phyloP scores from a whole-genome alignment of 768 basidiomycete species.

The Mycena belliarum region DNA sequence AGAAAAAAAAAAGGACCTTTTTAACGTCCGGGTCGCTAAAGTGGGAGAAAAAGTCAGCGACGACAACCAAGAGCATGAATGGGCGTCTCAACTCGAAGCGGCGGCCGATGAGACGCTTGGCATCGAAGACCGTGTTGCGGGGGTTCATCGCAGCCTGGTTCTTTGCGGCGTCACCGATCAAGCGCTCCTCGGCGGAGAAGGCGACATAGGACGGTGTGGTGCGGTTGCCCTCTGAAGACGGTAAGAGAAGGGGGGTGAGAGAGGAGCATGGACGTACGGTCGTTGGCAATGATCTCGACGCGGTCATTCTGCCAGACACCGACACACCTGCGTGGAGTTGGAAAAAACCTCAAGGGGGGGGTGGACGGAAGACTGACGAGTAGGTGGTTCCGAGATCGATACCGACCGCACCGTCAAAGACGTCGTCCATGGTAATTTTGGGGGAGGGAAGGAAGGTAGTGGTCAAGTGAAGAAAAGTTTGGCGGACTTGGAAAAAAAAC shows the following conservation, averaged over 20 bases:
- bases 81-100: conserved; percentile 71
- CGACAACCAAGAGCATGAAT: neutral
- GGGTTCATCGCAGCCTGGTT: conserved; percentile 99
- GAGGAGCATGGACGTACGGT: conserved; percentile 60
- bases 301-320: conserved; percentile 99
- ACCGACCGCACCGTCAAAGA: conserved; percentile 95
- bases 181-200: conserved; percentile 93
- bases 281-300: conserved; percentile 98
- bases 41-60: conserved; percentile 16
- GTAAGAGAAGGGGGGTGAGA: conserved; percentile 7
- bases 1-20: conserved; percentile 53
- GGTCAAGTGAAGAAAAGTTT: neutral
- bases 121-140: conserved; percentile 97
- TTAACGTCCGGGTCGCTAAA: conserved; percentile 88
- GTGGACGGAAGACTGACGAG: conserved; percentile 62
- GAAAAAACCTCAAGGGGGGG: conserved; percentile 21
- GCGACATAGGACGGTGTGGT: conserved; percentile 99
- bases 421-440: conserved; percentile 79
- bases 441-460: conserved; percentile 26
- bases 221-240: conserved; percentile 85
- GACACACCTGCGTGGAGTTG: conserved; percentile 69
- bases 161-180: conserved; percentile 98
- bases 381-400: conserved; percentile 98
- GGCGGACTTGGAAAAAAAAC: neutral
- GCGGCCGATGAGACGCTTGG: conserved; percentile 97